A percentile compares a stretch with the other conserved stretches of the same genome.
These are phyloP conservation scores for Starmerella etchellsii DNA, from an alignment of 805 yeast genomes.

Conservation along the genomic window DNA sequence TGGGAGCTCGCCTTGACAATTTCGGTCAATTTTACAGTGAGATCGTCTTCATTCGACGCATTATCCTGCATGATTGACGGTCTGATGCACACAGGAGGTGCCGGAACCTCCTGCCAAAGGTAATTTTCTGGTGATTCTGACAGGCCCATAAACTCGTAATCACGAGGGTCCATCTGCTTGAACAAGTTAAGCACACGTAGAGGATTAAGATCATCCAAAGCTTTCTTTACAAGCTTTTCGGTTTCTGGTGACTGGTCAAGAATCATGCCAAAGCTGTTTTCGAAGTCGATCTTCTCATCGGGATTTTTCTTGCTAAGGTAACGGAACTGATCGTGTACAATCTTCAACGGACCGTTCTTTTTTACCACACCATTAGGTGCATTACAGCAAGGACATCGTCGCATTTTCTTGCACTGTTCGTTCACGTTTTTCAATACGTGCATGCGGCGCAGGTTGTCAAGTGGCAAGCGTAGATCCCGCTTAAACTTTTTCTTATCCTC, in stretches of 20 bases:
- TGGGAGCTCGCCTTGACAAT: conserved; percentile 93
- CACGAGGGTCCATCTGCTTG: conserved; percentile 71
- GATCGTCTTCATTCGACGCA: conserved; percentile 92
- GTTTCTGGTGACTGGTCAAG: conserved; percentile 70
- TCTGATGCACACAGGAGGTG: conserved; percentile 97
- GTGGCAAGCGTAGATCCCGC: conserved; percentile 71
- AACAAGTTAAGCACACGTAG: conserved; percentile 75
- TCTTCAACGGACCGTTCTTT: conserved; percentile 90
- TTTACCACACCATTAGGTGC: conserved; percentile 93
- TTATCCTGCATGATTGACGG: conserved; percentile 94
- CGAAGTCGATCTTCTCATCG: conserved; percentile 78
- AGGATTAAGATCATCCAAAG: conserved; percentile 90
- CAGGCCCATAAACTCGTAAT: conserved; percentile 85
- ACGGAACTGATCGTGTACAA: conserved; percentile 89
- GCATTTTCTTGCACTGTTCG: conserved; percentile 91
- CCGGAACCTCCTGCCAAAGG: conserved; percentile 93
- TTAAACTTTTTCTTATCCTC: conserved; percentile 53
- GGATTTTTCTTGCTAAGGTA: conserved; percentile 87
- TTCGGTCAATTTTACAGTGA: conserved; percentile 90
- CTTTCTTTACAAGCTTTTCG: conserved; percentile 72
- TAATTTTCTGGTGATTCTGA: conserved; percentile 90
- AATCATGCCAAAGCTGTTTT: conserved; percentile 69
- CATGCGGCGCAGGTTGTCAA: conserved; percentile 89
- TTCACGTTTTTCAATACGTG: conserved; percentile 64
- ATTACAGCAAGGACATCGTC: conserved; percentile 68